phyloP scores from a whole-genome alignment of 306 rosid genomes.

The Rubus parviflorus region DNA sequence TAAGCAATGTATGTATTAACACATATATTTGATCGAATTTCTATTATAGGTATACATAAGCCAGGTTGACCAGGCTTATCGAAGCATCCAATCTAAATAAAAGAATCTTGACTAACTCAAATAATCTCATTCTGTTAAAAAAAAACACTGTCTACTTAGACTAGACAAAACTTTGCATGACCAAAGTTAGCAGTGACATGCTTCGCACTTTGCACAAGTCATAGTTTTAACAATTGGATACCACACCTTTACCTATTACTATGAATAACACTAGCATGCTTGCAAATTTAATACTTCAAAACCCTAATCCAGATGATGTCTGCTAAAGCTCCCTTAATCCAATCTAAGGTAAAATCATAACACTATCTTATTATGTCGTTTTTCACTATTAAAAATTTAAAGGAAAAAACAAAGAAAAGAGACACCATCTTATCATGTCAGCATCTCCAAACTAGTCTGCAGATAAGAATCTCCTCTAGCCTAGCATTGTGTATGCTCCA shows the following conservation, averaged over 20 bases:
- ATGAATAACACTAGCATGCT: background rate
- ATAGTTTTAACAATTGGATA: background rate
- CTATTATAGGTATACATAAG: background rate
- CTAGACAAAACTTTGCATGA: background rate
- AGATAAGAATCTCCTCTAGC: background rate
- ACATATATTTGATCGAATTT: background rate
- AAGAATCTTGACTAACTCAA: background rate
- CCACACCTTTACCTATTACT: background rate
- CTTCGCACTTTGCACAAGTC: background rate
- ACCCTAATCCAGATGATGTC: background rate
- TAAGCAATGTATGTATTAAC: background rate
- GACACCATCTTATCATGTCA: background rate
- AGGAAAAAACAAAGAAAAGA: too few relatives aligned
- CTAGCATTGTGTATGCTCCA: background rate
- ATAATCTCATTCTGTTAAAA: background rate
- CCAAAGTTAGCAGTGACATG: background rate
- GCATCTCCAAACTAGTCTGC: background rate
- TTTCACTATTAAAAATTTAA: too few relatives aligned
- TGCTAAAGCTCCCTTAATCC: background rate
- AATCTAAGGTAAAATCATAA: background rate
- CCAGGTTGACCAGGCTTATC: background rate
- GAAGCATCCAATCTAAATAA: background rate
- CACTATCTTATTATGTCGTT: background rate
- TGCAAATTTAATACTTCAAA: too few relatives aligned
- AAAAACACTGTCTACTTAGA: background rate